Conservation (phyloP, 768 basidiomycete species). For the Tylopilus sp. region DNA sequence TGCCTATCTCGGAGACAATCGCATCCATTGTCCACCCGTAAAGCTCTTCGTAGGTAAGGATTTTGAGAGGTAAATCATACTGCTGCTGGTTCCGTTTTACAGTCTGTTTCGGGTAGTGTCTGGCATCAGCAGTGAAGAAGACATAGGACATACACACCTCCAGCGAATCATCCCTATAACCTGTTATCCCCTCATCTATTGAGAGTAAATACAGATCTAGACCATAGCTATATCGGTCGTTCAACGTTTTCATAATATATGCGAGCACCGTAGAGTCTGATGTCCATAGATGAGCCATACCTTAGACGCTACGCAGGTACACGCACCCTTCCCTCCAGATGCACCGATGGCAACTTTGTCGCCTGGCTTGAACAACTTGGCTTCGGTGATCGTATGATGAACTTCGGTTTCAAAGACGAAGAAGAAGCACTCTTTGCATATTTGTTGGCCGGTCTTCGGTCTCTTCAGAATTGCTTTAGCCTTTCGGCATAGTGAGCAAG, state of each 20-base stretch:
- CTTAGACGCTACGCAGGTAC: neutral
- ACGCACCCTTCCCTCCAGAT: constrained; percentile 92
- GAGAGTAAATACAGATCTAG: constrained; percentile 89
- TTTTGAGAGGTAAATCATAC: constrained; percentile 93
- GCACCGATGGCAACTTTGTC: constrained; percentile 97
- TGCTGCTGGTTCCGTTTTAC: constrained; percentile 97
- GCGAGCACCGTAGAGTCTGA: constrained; percentile 97
- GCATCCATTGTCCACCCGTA: constrained; percentile 99
- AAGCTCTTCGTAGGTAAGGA: constrained; percentile 91
- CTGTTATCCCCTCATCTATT: constrained; percentile 98
- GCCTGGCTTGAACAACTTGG: constrained; percentile 80
- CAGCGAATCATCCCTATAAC: constrained; percentile 95
- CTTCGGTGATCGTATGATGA: constrained; percentile 88
- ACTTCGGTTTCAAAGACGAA: constrained; percentile 98
- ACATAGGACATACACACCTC: constrained; percentile 53
- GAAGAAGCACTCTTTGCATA: constrained; percentile 96
- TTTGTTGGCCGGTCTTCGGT: constrained; percentile 96
- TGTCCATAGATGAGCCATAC: neutral
- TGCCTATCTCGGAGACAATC: constrained; percentile 91
- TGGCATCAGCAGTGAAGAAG: constrained; percentile 2
- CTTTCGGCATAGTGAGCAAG: constrained; percentile 73
- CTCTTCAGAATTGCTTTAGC: constrained; percentile 85
- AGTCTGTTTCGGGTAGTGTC: constrained; percentile 54
- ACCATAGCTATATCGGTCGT: constrained; percentile 91
- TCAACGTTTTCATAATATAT: constrained; percentile 93